Evolutionary conservation across 2,329 filamentous ascomycete species (phyloP), one percentile per base, ranked within the genome.

Genomic region (Exophiala sp.): DNA sequence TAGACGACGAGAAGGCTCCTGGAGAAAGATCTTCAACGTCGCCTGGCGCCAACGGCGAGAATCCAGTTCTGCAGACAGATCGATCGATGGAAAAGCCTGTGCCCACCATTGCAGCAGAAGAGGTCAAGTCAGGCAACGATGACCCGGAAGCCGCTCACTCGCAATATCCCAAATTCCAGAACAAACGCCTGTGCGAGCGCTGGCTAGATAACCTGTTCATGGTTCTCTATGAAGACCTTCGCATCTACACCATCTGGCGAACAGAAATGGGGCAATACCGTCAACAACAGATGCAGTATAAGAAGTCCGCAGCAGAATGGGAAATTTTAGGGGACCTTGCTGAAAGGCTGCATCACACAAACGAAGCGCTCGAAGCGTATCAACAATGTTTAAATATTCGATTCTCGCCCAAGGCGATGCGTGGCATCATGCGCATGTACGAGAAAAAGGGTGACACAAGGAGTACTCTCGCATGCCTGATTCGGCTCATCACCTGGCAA

Each of bases 191-290:
- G 1, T 98, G 93, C 64, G 93, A 98, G 70, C 83, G 93, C 60
- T 98, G 93, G 93, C 79, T 98, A 2, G 93, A 98, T 69, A 97
- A 95, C 63, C 78, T 98, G 18, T 98, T 98, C 73, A 98, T 98
- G 93, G 93, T 97, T 0, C 78, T 98, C 2, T 98, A 98, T 67
- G 93, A 98, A 68, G 93, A 98, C 64, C 78, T 98, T 14, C 87
- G 93, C 43, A 91, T 98, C 39, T 98, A 98, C 74, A 98, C 93
- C 10, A 98, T 98, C 68, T 98, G 93, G 93, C 85, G 93, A 49
- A 97, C 93, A 0, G 93, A 98, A 67, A 93, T 97, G 81, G 87
- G 89, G 0, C 91, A 97, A 66, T 96, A 90, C 66, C 84, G 88
- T 18, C 88, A 91, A 46, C 91, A 97, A 68, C 86, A 91, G 55